Conservation (phyloP, 1,139 yeast genomes). For the Wickerhamomyces sp. region DNA sequence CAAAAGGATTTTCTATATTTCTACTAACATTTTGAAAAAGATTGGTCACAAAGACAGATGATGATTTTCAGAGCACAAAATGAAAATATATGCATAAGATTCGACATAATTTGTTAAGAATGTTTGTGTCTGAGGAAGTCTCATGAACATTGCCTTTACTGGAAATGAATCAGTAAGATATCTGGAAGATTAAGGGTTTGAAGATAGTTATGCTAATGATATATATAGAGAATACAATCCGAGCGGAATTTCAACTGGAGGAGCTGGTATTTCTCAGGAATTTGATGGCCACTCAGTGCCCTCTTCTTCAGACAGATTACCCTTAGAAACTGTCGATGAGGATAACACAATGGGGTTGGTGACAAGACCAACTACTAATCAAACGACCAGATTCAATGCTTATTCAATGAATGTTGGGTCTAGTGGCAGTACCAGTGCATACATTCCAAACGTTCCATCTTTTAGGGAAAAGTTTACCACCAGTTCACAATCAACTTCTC, state of each 20-base stretch:
- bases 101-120: neutral
- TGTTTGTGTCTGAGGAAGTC: too few relatives aligned
- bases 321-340: conserved; percentile 12
- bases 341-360: conserved; percentile 9
- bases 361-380: conserved; percentile 13
- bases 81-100: too few relatives aligned
- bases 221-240: conserved; percentile 8
- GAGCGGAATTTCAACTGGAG: conserved; percentile 11
- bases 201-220: neutral
- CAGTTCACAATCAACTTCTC: conserved; percentile 18
- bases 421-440: neutral
- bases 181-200: too few relatives aligned
- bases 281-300: conserved; percentile 3
- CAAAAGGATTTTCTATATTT: too few relatives aligned
- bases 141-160: too few relatives aligned
- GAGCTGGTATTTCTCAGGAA: neutral
- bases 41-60: neutral
- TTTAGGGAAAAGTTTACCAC: conserved; percentile 18
- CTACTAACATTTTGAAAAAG: too few relatives aligned
- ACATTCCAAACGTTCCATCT: conserved; percentile 11
- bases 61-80: too few relatives aligned
- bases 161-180: neutral
- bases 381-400: conserved; percentile 7
- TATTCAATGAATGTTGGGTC: conserved; percentile 8
- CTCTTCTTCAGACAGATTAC: conserved; percentile 5